These are phyloP conservation scores for Mycena olivaceomarginata DNA, from an alignment of 768 basidiomycete species.

Conservation along the genomic window DNA sequence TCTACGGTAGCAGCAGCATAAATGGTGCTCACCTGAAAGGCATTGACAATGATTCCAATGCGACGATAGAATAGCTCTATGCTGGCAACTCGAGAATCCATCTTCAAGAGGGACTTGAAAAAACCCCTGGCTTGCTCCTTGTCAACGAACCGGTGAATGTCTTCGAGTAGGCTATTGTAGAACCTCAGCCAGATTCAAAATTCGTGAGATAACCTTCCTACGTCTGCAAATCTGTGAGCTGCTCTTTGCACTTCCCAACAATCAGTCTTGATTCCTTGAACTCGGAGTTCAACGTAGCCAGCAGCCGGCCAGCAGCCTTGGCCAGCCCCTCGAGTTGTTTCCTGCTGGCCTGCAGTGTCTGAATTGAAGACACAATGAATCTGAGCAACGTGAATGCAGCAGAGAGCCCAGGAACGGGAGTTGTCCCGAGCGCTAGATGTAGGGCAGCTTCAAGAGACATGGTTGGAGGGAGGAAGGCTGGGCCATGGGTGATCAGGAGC, in stretches of 20 bases:
- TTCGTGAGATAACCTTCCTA: not conserved
- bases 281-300: not conserved
- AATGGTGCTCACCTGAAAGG: conserved; percentile 3
- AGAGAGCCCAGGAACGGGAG: not conserved
- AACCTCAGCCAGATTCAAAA: conserved; percentile 2
- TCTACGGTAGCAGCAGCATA: too few relatives aligned
- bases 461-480: not conserved
- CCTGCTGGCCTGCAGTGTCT: not conserved
- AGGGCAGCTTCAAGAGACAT: not conserved
- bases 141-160: conserved; percentile 14
- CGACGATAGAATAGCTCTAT: conserved; percentile 16
- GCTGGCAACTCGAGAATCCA: not conserved
- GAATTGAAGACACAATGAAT: not conserved
- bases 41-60: not conserved
- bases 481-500: not conserved
- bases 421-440: not conserved
- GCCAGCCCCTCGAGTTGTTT: conserved; percentile 9
- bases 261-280: conserved; percentile 1
- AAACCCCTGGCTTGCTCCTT: conserved; percentile 11
- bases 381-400: not conserved
- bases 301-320: not conserved
- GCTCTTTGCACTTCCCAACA: not conserved
- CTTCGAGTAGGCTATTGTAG: conserved; percentile 10
- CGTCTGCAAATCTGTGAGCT: not conserved
- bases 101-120: not conserved